Base-by-base conservation (phyloP, 352 stramenopile species). In the Phytophthora cryptogea region DNA sequence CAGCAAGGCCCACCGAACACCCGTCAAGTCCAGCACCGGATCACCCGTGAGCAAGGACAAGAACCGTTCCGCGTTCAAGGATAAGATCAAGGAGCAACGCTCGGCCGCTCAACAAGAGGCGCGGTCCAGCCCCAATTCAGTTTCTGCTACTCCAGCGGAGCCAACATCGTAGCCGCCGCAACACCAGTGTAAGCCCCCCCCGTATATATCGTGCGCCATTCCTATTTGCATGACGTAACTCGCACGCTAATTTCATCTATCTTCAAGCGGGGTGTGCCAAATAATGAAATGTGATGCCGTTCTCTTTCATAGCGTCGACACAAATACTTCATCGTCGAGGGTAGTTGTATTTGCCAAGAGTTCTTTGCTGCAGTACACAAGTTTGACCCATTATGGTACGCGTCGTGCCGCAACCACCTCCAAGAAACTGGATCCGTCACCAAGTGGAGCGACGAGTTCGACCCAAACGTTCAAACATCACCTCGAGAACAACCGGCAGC, bases 1-100 rank as follows among this genome's bases (percentile, higher is more conserved):
- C 26, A 64, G 55, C 37, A 80, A 74, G 46, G n/a, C 41, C 14
- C 39, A 39, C 54, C 66, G 44, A 56, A 61, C 59, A 28, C 35
- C 61, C 9, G 32, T 86, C 41, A 78, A 86, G 54, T 37, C 65
- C 26, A 59, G 47, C 20, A 44, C 20, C 3, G 37, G 27, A 48
- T 35, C 61, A 30, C 62, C 52, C 2, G 35, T 60, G 26, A 59
- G 33, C 23, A 82, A 79, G 63, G 43, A 68, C n/a, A 51, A 72
- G 28, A 77, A 63, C 14, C 68, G 64, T 27, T 47, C 65, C 31
- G 78, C 72, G 46, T 80, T 81, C 42, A 46, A 63, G 14, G 60
- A 81, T n/a, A 66, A 83, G 11, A 5, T 53, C 23, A 82, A 83
- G 53, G 44, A 32, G 4, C 81, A 80, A 42, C 37, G 35, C 16